Evolutionary conservation across 345 rosid genomes (phyloP).

Genomic region (Citrus mangshanensis): DNA sequence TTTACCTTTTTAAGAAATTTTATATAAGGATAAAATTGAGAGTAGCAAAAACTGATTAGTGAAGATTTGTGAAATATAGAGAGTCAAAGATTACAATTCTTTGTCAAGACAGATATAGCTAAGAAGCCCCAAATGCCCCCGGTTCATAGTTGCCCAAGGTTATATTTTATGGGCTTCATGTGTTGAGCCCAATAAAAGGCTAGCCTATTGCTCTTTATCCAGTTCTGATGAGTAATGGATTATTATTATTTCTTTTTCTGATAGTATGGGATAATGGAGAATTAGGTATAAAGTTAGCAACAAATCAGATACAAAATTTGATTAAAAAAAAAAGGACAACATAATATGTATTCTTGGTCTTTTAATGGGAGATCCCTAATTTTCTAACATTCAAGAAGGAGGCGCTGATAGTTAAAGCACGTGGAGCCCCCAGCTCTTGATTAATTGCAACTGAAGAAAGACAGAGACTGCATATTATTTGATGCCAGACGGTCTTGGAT

Average conservation of each 20-base stretch:
- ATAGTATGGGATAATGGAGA: too few relatives aligned
- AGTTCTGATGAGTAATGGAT: not conserved
- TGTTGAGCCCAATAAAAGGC: not conserved
- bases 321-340: not conserved
- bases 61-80: too few relatives aligned
- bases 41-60: too few relatives aligned
- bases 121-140: not conserved
- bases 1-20: too few relatives aligned
- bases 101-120: too few relatives aligned
- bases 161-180: not conserved
- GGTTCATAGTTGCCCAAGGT: not conserved
- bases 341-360: not conserved
- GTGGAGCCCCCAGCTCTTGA: not conserved
- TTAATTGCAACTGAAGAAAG: not conserved
- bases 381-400: not conserved
- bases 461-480: not conserved
- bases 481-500: not conserved
- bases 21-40: too few relatives aligned
- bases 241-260: too few relatives aligned
- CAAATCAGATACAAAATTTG: not conserved
- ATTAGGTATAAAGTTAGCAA: not conserved
- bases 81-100: too few relatives aligned
- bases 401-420: not conserved
- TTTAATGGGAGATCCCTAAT: not conserved
- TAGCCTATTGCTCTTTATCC: not conserved